Evolutionary conservation across 2,329 filamentous ascomycete genomes (phyloP).

Genomic region (Myrmaecium sp.): DNA sequence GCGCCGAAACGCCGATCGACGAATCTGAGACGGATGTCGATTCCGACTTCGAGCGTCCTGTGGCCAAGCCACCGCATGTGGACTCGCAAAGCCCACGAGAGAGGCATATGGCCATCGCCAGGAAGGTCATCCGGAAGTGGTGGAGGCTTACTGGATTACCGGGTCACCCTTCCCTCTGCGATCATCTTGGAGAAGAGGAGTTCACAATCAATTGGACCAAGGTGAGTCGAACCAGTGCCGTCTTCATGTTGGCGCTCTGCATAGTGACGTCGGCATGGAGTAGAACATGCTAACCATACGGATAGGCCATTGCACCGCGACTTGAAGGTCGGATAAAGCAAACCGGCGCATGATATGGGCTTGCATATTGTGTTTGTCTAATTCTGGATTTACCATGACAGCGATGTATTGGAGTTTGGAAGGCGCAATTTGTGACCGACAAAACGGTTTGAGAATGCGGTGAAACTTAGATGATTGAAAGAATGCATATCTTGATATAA

Average conservation of each 20-base stretch:
- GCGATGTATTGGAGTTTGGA: too few species aligned
- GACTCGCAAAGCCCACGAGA: too few species aligned
- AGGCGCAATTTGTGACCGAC: too few species aligned
- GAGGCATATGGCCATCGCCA: constrained; percentile 44
- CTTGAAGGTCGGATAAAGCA: constrained; percentile 60
- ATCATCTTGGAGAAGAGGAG: constrained; percentile 41
- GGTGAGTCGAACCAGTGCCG: constrained; percentile 1
- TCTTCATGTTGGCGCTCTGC: not conserved
- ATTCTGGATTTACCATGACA: too few species aligned
- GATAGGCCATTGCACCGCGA: constrained; percentile 51
- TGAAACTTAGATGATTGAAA: too few species aligned
- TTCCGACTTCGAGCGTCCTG: too few species aligned
- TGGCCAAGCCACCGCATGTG: too few species aligned
- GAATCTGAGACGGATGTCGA: constrained; percentile 18
- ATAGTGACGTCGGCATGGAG: not conserved
- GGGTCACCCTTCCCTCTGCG: constrained; percentile 27
- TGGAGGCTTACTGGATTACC: constrained; percentile 49
- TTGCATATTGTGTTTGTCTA: too few species aligned
- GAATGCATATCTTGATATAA: too few species aligned
- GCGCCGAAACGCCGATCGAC: constrained; percentile 10
- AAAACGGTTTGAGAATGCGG: too few species aligned
- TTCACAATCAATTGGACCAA: constrained; percentile 57
- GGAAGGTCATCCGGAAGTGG: constrained; percentile 58
- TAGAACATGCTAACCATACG: not conserved
- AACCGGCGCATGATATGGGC: too few species aligned